These are phyloP conservation scores for Orobanche coerulescens DNA, from an alignment of 257 asterid genomes.

Conservation along the genomic window DNA sequence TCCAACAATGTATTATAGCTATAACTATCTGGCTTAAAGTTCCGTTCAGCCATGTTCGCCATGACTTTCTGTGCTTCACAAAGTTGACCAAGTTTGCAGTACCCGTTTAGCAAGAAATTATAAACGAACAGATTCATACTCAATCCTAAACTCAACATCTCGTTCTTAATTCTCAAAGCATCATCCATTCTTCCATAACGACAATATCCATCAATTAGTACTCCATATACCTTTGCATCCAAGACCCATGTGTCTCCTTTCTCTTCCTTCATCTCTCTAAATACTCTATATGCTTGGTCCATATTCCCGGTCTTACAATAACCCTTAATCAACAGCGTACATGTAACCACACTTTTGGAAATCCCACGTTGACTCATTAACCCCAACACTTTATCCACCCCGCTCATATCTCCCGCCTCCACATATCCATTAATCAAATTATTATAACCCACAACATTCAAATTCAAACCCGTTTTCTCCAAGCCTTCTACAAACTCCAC, in stretches of 20 bases:
- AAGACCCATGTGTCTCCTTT: constrained; percentile 26
- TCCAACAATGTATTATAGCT: constrained; percentile 64
- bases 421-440: constrained; percentile 74
- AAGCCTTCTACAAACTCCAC: constrained; percentile 51
- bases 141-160: constrained; percentile 63
- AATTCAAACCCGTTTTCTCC: constrained; percentile 48
- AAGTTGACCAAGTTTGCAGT: constrained; percentile 59
- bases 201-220: constrained; percentile 70
- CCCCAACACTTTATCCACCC: constrained; percentile 50
- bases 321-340: constrained; percentile 71
- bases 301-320: constrained; percentile 55
- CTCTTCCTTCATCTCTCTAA: constrained; percentile 46
- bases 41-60: constrained; percentile 38
- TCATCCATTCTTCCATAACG: constrained; percentile 70
- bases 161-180: constrained; percentile 56
- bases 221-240: constrained; percentile 71
- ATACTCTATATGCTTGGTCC: constrained; percentile 58
- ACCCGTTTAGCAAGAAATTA: constrained; percentile 76
- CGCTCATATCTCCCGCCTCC: constrained; percentile 50
- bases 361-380: constrained; percentile 44
- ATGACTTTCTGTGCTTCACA: constrained; percentile 50
- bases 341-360: constrained; percentile 49
- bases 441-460: constrained; percentile 66
- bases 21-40: constrained; percentile 66
- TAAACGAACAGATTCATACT: constrained; percentile 50